These are phyloP conservation scores for Hypomyces perniciosus DNA, from an alignment of 2,329 filamentous ascomycete species.

Conservation along the genomic window DNA sequence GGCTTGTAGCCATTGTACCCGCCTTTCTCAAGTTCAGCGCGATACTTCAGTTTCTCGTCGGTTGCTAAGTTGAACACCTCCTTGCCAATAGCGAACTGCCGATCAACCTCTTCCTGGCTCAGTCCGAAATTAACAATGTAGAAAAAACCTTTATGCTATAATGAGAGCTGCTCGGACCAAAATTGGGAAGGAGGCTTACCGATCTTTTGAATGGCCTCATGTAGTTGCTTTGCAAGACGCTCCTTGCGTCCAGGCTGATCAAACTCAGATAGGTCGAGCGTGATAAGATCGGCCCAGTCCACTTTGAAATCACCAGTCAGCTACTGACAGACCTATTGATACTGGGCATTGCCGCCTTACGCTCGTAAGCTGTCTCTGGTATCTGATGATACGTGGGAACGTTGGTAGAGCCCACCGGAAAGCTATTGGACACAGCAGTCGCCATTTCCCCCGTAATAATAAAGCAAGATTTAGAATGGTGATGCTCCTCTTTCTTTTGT, in stretches of 20 bases:
- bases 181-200: constrained; percentile 1
- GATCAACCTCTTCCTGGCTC: constrained; percentile 52
- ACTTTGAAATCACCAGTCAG: constrained; percentile 17
- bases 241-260: constrained; percentile 49
- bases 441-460: background rate
- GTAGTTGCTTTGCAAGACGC: constrained; percentile 46
- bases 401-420: background rate
- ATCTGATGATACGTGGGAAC: constrained; percentile 6
- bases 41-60: constrained; percentile 54
- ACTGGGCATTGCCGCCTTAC: constrained; percentile 5
- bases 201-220: constrained; percentile 45
- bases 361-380: constrained; percentile 27
- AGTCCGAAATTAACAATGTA: constrained; percentile 59
- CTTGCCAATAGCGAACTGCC: constrained; percentile 55
- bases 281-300: constrained; percentile 52
- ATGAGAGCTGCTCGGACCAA: background rate
- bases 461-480: no score
- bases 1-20: constrained; percentile 54
- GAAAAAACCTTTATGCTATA: constrained; percentile 42
- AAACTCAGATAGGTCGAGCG: constrained; percentile 50
- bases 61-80: constrained; percentile 50
- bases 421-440: background rate
- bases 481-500: no score
- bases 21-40: constrained; percentile 42
- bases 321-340: background rate